phyloP scores from a whole-genome alignment of 805 yeast genomes.

The Yamadazyma paraphyllophila region DNA sequence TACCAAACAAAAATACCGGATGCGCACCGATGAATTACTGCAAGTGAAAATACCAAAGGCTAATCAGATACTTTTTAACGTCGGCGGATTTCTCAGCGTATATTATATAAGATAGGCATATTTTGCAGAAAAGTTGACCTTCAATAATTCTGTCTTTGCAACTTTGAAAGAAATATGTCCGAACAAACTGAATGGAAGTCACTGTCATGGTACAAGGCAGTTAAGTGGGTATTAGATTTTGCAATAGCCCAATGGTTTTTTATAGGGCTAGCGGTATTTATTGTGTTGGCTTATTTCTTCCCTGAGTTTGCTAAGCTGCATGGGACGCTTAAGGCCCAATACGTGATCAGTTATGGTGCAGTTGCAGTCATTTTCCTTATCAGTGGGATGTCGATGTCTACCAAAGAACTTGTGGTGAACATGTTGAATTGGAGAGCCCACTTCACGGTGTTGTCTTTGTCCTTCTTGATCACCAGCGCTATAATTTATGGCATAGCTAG shows the following conservation, averaged over 20 bases:
- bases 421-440: constrained; percentile 82
- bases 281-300: constrained; percentile 72
- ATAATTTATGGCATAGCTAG: constrained; percentile 70
- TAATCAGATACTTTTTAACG: too few relatives aligned
- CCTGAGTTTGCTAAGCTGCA: constrained; percentile 85
- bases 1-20: neutral
- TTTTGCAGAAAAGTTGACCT: neutral
- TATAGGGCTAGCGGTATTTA: constrained; percentile 64
- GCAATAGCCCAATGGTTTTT: constrained; percentile 69
- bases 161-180: neutral
- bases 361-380: constrained; percentile 82
- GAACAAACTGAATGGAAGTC: neutral
- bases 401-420: constrained; percentile 59
- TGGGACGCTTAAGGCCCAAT: constrained; percentile 72
- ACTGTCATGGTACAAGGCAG: constrained; percentile 1
- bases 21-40: neutral
- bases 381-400: constrained; percentile 76
- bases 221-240: constrained; percentile 22
- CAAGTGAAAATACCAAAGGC: too few relatives aligned
- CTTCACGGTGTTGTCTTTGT: constrained; percentile 59
- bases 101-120: too few relatives aligned
- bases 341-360: constrained; percentile 79
- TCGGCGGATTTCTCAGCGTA: too few relatives aligned
- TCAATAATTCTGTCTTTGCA: too few relatives aligned
- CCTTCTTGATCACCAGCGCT: constrained; percentile 69